Evolutionary conservation across 1,139 yeast species (phyloP), one percentile per base, ranked within the genome.

Genomic region (Saccharomyces hybrid): DNA sequence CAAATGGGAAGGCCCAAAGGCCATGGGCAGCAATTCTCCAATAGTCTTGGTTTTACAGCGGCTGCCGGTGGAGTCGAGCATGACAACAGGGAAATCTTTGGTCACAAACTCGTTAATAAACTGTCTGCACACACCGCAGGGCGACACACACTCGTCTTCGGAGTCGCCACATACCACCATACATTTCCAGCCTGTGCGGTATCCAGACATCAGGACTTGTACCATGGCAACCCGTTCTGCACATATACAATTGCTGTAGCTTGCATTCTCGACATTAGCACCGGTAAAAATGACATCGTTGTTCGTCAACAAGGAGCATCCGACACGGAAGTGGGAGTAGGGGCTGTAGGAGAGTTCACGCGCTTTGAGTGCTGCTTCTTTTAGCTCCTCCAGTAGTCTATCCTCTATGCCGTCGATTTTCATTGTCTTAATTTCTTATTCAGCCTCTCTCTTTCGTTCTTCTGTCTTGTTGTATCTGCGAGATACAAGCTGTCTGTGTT

Each of bases 71-170:
- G 67, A 69, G 52, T 79, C 78, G 63, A 81, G 83, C 90, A 88
- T 83, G 62, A 78, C 78, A 1, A 88, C 69, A 0, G 84, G 83
- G 24, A 81, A 67, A 2, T 76, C 71, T 2, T 32, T 14, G 14
- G 68, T 31, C 4, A 62, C 79, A 69, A 89, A 90, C 69, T 90
- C 97, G 32, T 96, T 75, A 42, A 90, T 82, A 57, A 87, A 80
- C 69, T 93, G 99, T 55, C 99, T 77, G 65, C 99, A 93, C 48
- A 93, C 85, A 2, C 99, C 99, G 70, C 99, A 93, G 0, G 99
- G 99, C 8, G 91, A 78, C 16, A 88, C 83, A 27, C 84, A 77
- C 11, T 77, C 78, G 0, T 72, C 73, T 26, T 80, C 69, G 64
- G 88, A 75, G 27, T 89, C 83, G 2, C 90, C 96, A 56, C 90